Conservation (phyloP, 768 basidiomycete species). For the Glaciozyma antarctica region DNA sequence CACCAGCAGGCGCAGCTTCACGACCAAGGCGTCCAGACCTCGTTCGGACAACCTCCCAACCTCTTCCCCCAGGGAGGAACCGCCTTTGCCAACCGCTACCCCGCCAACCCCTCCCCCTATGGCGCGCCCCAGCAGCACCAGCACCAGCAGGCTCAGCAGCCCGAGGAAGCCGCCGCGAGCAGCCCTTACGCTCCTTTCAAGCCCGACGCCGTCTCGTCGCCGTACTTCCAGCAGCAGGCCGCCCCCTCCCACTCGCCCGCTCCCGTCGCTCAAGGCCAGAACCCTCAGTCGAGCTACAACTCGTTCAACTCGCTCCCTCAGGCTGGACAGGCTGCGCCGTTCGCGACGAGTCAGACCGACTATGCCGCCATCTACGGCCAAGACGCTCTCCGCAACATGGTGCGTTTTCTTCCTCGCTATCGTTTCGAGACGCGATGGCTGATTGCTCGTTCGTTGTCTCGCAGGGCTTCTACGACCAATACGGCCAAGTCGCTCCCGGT, state of each 20-base stretch:
- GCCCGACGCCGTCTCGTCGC: slow-evolving; percentile 19
- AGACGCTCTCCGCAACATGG: slow-evolving; percentile 18
- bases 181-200: slow-evolving; percentile 22
- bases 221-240: slow-evolving; percentile 31
- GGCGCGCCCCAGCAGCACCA: slow-evolving; percentile 9
- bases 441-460: not conserved
- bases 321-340: slow-evolving; percentile 11
- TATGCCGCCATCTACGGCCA: slow-evolving; percentile 32
- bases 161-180: slow-evolving; percentile 6
- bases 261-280: slow-evolving; percentile 18
- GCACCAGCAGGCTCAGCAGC: not conserved
- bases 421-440: not conserved
- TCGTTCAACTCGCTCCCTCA: slow-evolving; percentile 27
- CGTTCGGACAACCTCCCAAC: slow-evolving; percentile 16
- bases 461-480: slow-evolving; percentile 28
- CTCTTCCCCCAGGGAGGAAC: slow-evolving; percentile 18
- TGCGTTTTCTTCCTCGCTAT: slow-evolving; percentile 6
- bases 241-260: slow-evolving; percentile 19
- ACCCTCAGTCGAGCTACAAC: slow-evolving; percentile 7
- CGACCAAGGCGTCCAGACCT: slow-evolving; percentile 16
- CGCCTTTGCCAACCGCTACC: slow-evolving; percentile 25
- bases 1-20: slow-evolving; percentile 5
- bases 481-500: slow-evolving; percentile 21
- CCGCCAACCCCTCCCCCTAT: slow-evolving; percentile 19
- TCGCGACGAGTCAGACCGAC: slow-evolving; percentile 26